Base-by-base conservation (phyloP, 1,284 basidiomycete genomes). In the Pyrrhoderma noxium region DNA sequence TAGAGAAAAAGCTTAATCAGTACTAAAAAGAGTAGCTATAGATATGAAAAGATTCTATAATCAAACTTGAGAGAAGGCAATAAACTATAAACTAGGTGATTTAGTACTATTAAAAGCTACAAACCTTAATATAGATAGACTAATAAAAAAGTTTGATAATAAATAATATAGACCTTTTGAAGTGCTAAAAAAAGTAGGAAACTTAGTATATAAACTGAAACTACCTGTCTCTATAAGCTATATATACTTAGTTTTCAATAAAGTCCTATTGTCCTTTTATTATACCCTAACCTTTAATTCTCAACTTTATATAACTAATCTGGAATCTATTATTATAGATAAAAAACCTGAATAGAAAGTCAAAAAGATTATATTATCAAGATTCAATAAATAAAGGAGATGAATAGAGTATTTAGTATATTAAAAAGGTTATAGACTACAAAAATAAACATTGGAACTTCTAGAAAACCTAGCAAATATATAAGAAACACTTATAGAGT, bases 121-220 rank as follows among this genome's bases (percentile, higher is more conserved):
- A n/a, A 34, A 37, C 35, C 35, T 37, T 37, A 37, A 37, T 11
- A 37, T 9, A 9, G 9, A 9, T 37, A 9, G 35, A 37, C 16
- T 19, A 11, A 42, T 18, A 19, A 42, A 42, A 19, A 42, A 42
- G 40, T 19, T 42, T 18, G 8, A 11, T 11, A 19, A 42, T 19
- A 42, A 42, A 42, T 42, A 19, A 8, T 42, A 42, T 18, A 42
- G 40, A 9, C 40, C 40, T 19, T 42, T 42, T 19, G 18, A 42
- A 42, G 18, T 42, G 9, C 9, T 9, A 11, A 19, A 42, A 8
- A 42, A 42, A 18, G 40, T 42, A 8, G 18, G 40, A 11, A 45
- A 9, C 22, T 45, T 25, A 11, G 45, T 35, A 38, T 47, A 47
- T 19, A 47, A 47, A 37, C 45, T n/a, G n/a, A n/a, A n/a, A n/a